phyloP scores from a whole-genome alignment of 2,329 filamentous ascomycete genomes.

The Clonostachys byssicola region DNA sequence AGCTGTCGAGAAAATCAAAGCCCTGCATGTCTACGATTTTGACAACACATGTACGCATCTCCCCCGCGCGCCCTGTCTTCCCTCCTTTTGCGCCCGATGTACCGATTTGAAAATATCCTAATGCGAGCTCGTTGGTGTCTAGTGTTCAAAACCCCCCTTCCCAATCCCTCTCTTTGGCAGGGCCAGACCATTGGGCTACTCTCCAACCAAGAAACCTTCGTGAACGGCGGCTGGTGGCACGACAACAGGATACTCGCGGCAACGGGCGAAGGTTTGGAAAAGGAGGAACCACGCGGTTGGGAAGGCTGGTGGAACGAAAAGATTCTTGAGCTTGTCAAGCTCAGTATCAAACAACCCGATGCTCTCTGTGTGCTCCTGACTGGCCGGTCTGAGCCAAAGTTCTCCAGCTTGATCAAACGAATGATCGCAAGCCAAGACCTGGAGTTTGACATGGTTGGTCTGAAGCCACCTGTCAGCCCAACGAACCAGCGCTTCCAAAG shows the following conservation, averaged over 20 bases:
- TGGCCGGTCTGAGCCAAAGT: slow-evolving; percentile 74
- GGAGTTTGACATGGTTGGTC: slow-evolving; percentile 80
- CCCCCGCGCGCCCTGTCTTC: background rate
- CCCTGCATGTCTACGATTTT: slow-evolving; percentile 94
- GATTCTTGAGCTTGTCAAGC: slow-evolving; percentile 72
- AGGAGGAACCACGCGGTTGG: slow-evolving; percentile 82
- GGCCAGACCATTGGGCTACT: slow-evolving; percentile 72
- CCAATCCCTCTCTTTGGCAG: slow-evolving; percentile 86
- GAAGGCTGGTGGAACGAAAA: slow-evolving; percentile 96
- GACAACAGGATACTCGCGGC: slow-evolving; percentile 80
- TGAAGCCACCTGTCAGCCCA: slow-evolving; percentile 84
- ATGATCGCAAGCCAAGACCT: slow-evolving; percentile 76
- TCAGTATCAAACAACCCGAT: slow-evolving; percentile 81
- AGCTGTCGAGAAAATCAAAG: slow-evolving; percentile 66
- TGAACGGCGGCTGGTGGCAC: slow-evolving; percentile 96
- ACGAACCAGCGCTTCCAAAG: slow-evolving; percentile 71
- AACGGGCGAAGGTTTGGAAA: slow-evolving; percentile 77
- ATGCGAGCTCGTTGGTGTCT: slow-evolving; percentile 4
- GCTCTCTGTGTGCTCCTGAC: slow-evolving; percentile 84
- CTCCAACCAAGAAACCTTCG: slow-evolving; percentile 69
- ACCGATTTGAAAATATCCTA: no score
- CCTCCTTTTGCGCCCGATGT: no score
- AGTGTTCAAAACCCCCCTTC: slow-evolving; percentile 90
- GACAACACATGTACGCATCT: slow-evolving; percentile 78
- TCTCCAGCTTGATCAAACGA: slow-evolving; percentile 73